Percentiles rank a stretch among this genome's conserved stretches.
These are phyloP conservation scores for Suillus sp. DNA, from an alignment of 768 basidiomycete species.

Conservation along the genomic window DNA sequence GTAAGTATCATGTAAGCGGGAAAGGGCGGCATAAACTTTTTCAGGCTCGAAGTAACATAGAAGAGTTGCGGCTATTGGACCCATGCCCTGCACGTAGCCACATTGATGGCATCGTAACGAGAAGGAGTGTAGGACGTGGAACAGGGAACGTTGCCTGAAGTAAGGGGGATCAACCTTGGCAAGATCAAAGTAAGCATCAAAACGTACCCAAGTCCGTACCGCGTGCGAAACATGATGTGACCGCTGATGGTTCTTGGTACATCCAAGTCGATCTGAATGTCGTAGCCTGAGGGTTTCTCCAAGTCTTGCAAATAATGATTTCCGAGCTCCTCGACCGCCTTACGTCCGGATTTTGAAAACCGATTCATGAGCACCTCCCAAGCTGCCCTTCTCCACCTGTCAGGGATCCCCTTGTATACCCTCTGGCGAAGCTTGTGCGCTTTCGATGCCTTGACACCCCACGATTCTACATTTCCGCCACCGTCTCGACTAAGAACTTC, in stretches of 20 bases:
- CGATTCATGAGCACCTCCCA: conserved; percentile 83
- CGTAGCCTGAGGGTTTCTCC: conserved; percentile 84
- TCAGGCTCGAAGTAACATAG: conserved; percentile 93
- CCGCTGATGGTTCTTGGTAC: conserved; percentile 96
- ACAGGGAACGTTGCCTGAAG: conserved; percentile 86
- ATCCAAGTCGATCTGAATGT: conserved; percentile 97
- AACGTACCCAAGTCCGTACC: conserved; percentile 94
- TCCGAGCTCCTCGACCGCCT: conserved; percentile 46
- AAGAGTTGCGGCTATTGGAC: conserved; percentile 92
- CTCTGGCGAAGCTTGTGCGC: conserved; percentile 70
- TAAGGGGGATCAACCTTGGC: conserved; percentile 6
- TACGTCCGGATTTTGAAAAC: conserved; percentile 47
- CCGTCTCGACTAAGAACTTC: conserved; percentile 63
- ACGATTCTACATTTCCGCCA: conserved; percentile 76
- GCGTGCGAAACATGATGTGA: conserved; percentile 91
- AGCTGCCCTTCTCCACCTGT: conserved; percentile 90
- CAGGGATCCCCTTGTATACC: conserved; percentile 94
- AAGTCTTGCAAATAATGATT: conserved; percentile 61
- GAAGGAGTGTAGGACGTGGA: conserved; percentile 92
- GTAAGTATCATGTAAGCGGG: conserved; percentile 89
- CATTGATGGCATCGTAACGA: conserved; percentile 83
- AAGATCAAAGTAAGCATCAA: conserved; percentile 6
- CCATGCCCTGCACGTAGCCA: conserved; percentile 99
- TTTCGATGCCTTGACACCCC: conserved; percentile 69
- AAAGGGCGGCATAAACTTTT: conserved; percentile 80